A percentile compares a stretch with the other conserved stretches of the same genome.
phyloP scores from a whole-genome alignment of 192 early-diverging fungal species.

The Entrophospora sp. region DNA sequence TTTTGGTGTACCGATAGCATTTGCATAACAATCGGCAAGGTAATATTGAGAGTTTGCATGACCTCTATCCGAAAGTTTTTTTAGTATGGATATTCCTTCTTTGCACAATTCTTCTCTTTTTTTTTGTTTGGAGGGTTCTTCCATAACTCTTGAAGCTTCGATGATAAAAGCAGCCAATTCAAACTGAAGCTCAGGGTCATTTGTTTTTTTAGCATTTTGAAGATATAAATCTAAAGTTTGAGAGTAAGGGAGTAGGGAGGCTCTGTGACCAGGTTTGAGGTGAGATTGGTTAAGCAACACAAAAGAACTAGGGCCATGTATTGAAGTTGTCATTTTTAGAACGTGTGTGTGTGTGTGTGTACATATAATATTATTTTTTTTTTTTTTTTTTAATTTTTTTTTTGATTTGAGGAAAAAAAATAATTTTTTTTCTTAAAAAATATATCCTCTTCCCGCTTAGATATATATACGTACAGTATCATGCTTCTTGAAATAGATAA shows the following conservation, averaged over 20 bases:
- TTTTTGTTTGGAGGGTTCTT: slow-evolving; percentile 32
- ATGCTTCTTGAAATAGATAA: too few relatives aligned
- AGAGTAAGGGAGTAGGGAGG: slow-evolving; percentile 41
- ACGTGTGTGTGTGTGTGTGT: too few relatives aligned
- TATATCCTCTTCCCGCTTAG: too few relatives aligned
- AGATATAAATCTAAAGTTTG: slow-evolving; percentile 50
- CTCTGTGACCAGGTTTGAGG: slow-evolving; percentile 47
- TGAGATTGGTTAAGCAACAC: slow-evolving; percentile 44
- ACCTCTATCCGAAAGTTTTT: slow-evolving; percentile 45
- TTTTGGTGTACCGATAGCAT: slow-evolving; percentile 51
- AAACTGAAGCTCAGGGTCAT: slow-evolving; percentile 49
- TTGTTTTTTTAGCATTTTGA: slow-evolving; percentile 54
- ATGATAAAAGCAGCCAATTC: slow-evolving; percentile 61
- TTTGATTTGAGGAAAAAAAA: too few relatives aligned
- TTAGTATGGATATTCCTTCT: slow-evolving; percentile 58
- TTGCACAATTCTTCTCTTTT: slow-evolving; percentile 41
- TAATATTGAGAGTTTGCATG: slow-evolving; percentile 60
- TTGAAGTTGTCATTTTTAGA: too few relatives aligned
- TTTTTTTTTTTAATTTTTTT: too few relatives aligned
- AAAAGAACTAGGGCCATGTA: too few relatives aligned
- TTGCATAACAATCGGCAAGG: slow-evolving; percentile 58
- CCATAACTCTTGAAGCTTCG: slow-evolving; percentile 38
- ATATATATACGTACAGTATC: too few relatives aligned
- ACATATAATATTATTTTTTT: too few relatives aligned
- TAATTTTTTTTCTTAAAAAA: too few relatives aligned